Evolutionary conservation across 106 monocot genomes (phyloP).

Genomic region (Dendrobium catenatum): DNA sequence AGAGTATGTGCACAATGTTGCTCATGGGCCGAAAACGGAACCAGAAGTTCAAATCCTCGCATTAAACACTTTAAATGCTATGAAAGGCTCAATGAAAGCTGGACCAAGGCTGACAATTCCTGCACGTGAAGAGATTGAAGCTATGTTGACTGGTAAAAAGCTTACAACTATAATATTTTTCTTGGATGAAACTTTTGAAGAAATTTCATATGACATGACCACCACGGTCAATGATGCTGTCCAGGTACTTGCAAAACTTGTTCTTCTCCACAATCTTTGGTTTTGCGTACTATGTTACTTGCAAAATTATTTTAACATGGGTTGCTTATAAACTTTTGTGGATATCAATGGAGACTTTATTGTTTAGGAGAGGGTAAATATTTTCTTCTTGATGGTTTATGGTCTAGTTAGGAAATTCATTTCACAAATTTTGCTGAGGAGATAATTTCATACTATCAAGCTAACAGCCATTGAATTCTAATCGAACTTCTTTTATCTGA

Average conservation of each 20-base stretch:
- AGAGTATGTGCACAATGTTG: constrained; percentile 80
- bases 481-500: not conserved
- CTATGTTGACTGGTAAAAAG: constrained; percentile 68
- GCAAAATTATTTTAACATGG: not conserved
- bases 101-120: constrained; percentile 78
- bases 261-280: constrained; percentile 1
- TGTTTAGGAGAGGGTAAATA: not conserved
- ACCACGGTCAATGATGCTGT: constrained; percentile 98
- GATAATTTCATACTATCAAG: not conserved
- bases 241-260: constrained; percentile 46
- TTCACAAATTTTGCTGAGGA: not conserved
- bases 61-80: constrained; percentile 69
- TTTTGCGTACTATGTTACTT: constrained; percentile 5
- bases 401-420: not conserved
- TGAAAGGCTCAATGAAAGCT: constrained; percentile 80
- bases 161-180: constrained; percentile 99
- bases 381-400: not conserved
- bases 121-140: constrained; percentile 92
- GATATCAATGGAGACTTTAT: not conserved
- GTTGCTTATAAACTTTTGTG: not conserved
- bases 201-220: constrained; percentile 98
- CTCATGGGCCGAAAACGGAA: constrained; percentile 60
- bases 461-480: not conserved
- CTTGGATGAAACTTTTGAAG: constrained; percentile 98
- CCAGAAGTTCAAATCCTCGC: constrained; percentile 76